phyloP scores from a whole-genome alignment of 2,329 filamentous ascomycete genomes.

The Colletotrichum melonis region DNA sequence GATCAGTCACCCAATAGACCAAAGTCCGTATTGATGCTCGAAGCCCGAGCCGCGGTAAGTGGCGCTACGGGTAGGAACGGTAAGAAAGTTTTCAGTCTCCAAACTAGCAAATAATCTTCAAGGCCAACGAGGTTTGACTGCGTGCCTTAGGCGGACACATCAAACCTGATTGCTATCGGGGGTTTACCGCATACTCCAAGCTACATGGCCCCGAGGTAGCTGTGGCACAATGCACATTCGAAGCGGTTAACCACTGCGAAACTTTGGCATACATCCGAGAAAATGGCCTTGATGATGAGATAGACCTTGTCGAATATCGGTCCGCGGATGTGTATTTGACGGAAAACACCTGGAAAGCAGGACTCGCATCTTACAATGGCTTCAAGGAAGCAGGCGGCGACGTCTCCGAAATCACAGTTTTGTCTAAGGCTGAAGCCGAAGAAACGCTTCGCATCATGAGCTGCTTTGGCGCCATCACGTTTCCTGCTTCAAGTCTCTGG shows the following conservation, averaged over 20 bases:
- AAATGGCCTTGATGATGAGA: rapidly evolving
- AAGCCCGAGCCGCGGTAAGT: neutral
- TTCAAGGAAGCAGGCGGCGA: neutral
- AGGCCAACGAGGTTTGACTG: neutral
- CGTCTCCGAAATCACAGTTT: neutral
- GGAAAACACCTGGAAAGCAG: neutral
- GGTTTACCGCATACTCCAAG: neutral
- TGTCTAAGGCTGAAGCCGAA: neutral
- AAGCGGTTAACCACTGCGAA: neutral
- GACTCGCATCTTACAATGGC: neutral
- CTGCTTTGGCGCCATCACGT: neutral
- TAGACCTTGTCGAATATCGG: neutral
- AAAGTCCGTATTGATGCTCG: neutral
- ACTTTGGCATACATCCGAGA: rapidly evolving
- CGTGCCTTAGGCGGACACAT: neutral
- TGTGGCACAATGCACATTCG: neutral
- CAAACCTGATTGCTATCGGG: neutral
- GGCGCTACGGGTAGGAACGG: neutral
- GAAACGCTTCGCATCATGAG: neutral
- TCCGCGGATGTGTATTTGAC: neutral
- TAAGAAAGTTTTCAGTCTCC: neutral
- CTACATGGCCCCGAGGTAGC: neutral
- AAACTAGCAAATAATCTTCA: neutral
- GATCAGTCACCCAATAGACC: neutral
- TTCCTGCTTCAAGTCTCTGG: neutral